Evolutionary conservation across 139 green algal species (phyloP).

Genomic region (Volvox reticuliferus): DNA sequence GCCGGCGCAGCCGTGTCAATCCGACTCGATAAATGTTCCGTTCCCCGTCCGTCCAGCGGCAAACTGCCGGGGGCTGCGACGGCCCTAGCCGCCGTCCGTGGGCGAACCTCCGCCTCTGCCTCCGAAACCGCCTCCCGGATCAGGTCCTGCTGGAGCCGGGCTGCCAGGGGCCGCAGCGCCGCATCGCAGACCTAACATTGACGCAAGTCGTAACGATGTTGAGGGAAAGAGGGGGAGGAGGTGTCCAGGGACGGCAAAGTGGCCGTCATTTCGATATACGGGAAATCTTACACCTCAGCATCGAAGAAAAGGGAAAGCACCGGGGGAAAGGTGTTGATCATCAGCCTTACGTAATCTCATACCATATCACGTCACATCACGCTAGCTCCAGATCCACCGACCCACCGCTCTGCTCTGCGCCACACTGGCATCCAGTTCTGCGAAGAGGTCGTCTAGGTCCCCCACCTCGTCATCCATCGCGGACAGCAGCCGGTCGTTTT

Average conservation of each 20-base stretch:
- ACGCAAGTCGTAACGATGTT: too few species aligned
- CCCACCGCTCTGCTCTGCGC: conserved; percentile 44
- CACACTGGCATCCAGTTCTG: conserved; percentile 69
- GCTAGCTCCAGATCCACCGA: background rate
- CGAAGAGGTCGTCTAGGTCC: conserved; percentile 76
- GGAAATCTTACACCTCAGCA: too few species aligned
- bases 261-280: too few species aligned
- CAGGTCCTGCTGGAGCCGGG: conserved; percentile 3
- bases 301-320: too few species aligned
- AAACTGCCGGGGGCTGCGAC: background rate
- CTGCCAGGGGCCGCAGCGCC: conserved; percentile 31
- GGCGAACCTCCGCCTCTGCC: background rate
- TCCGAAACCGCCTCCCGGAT: background rate
- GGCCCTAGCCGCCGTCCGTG: too few species aligned
- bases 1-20: too few species aligned
- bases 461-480: conserved; percentile 57
- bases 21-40: background rate
- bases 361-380: too few species aligned
- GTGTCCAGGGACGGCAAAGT: too few species aligned
- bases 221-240: too few species aligned
- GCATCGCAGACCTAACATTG: conserved; percentile 20
- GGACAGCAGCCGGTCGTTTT: conserved; percentile 57
- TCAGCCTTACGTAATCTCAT: too few species aligned
- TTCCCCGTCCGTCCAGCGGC: background rate
- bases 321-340: too few species aligned